Conservation (phyloP, 2,329 filamentous ascomycete species). For the Gnomoniopsis sp. region DNA sequence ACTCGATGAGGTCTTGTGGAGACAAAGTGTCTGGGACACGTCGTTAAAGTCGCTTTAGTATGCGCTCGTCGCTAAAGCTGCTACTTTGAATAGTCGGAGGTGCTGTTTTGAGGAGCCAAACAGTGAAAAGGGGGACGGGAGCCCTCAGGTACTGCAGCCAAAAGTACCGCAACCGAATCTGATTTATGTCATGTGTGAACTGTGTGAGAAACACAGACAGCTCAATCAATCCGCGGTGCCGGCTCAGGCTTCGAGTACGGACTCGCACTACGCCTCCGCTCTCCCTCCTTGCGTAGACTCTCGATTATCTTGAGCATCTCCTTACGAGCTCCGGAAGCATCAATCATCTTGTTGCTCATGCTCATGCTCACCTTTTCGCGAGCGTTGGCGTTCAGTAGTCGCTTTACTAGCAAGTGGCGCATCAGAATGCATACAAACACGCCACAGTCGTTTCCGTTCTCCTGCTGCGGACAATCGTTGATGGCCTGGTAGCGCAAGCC, state of each 20-base stretch:
- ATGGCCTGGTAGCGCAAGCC: conserved; percentile 75
- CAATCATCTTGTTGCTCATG: conserved; percentile 78
- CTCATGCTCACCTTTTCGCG: conserved; percentile 92
- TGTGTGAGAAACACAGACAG: conserved; percentile 1
- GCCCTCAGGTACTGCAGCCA: neutral
- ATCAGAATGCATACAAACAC: conserved; percentile 95
- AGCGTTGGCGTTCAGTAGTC: conserved; percentile 74
- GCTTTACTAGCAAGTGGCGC: conserved; percentile 85
- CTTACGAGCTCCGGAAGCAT: conserved; percentile 76
- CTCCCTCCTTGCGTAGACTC: conserved; percentile 79
- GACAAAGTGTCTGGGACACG: neutral
- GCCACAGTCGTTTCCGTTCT: conserved; percentile 90
- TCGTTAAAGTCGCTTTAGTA: neutral
- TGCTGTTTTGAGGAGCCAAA: neutral
- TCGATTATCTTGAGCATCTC: conserved; percentile 92
- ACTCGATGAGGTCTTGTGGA: neutral
- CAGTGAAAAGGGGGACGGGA: no score
- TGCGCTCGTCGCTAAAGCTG: no score
- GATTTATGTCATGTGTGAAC: neutral
- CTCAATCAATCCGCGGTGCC: conserved; percentile 42
- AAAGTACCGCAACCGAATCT: neutral
- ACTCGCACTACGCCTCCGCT: conserved; percentile 58
- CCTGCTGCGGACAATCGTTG: conserved; percentile 82
- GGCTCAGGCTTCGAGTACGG: conserved; percentile 31
- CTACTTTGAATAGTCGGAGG: neutral